Evolutionary conservation across 2,329 filamentous ascomycete species (phyloP), one percentile per base, ranked within the genome.

Genomic region (Xylaria polymorpha): DNA sequence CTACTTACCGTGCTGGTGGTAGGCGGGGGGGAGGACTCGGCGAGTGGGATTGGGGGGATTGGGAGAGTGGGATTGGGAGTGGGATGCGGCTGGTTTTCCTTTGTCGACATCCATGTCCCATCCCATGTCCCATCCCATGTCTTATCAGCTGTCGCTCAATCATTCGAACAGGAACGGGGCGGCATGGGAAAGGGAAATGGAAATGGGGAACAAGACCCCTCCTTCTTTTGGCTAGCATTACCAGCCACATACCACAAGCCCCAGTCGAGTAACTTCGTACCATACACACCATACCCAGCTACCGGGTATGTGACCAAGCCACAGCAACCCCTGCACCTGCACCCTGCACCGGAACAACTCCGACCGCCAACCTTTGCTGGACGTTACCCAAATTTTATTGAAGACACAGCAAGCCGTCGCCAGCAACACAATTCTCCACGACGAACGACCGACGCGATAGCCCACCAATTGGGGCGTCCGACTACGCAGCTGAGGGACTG

Each of bases 291-390:
- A 14, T 22, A 29, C 46, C 46, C 43, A 44, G 18, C 4, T 10
- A 29, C 46, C 46, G 46, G 46, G 46, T 50, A 50, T 15, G 50
- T 9, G 55, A n/a, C 22, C 61, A 66, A 71, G 69, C 67, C 69
- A 71, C 64, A 62, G 15, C 5, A 10, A 60, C 41, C 57, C 67
- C 67, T 68, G 64, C 37, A 53, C 7, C 43, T 55, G 60, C 18
- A 53, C n/a, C 53, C 37, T 58, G 37, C 35, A 58, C 37, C 53
- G 50, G 67, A 68, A 66, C 64, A 70, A 65, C 60, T 59, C 62
- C 44, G 37, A 66, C 56, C 14, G 55, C 43, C 10, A 35, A 68
- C 14, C 56, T n/a, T 64, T 4, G 22, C 51, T 53, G 20, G 44
- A 58, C 44, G 9, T 46, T 29, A 29, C 46, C 59, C 35, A 64